Conservation (phyloP, 2,329 filamentous ascomycete genomes). For the Xylariaceae sp. region DNA sequence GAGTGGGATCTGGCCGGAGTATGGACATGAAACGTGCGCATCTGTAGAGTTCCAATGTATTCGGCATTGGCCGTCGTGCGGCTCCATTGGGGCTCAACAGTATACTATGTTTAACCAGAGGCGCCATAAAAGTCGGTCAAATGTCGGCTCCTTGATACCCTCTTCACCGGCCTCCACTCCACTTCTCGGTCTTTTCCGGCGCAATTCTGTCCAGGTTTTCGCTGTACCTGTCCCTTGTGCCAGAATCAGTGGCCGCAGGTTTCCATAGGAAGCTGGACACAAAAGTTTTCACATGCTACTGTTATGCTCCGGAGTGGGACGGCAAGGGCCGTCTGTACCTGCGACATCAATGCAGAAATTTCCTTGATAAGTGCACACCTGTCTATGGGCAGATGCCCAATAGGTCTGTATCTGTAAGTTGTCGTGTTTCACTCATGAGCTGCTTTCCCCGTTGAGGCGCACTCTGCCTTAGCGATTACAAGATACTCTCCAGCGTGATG, state of each 20-base stretch:
- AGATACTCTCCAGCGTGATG: too few relatives aligned
- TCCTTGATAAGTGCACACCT: slow-evolving; percentile 13
- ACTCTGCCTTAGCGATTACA: too few relatives aligned
- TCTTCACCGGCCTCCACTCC: slow-evolving; percentile 16
- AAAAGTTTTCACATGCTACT: slow-evolving; percentile 11
- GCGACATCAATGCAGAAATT: slow-evolving; percentile 6
- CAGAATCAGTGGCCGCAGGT: neutral
- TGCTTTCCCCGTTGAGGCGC: too few relatives aligned
- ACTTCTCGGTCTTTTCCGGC: slow-evolving; percentile 22
- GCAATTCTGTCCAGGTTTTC: slow-evolving; percentile 13
- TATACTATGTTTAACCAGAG: too few relatives aligned
- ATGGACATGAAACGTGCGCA: too few relatives aligned
- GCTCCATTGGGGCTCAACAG: slow-evolving; percentile 12
- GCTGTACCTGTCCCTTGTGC: neutral
- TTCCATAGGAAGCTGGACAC: neutral
- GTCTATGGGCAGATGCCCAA: neutral
- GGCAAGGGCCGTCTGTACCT: neutral
- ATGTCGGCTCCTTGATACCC: slow-evolving; percentile 19
- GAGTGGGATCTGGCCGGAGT: too few relatives aligned
- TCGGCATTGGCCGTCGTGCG: slow-evolving; percentile 5
- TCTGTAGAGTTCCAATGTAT: slow-evolving; percentile 1
- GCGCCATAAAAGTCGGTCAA: slow-evolving; percentile 20
- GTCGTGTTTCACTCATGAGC: too few relatives aligned
- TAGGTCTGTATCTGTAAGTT: too few relatives aligned
- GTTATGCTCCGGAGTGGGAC: too few relatives aligned